Base-by-base conservation (phyloP, 192 early-diverging fungal genomes). In the Pilobolus umbonatus region DNA sequence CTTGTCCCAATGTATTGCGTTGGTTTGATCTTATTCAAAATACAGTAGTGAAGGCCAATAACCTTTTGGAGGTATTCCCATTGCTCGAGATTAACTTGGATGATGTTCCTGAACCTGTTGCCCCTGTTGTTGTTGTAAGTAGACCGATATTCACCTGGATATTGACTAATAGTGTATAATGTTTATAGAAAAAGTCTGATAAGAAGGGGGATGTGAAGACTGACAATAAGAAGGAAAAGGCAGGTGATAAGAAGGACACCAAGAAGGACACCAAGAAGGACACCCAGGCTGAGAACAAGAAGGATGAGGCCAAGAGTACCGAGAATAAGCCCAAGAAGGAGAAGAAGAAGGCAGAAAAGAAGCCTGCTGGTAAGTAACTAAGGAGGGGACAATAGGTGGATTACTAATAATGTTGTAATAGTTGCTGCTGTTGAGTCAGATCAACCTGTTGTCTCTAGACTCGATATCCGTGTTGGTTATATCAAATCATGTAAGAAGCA, bases 391-490 rank as follows among this genome's bases (percentile, higher is more conserved):
- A 30, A 51, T 31, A 14, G 7, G 6, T 28, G 30, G 17, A 22
- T 19, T 29, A 8, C 17, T 26, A 38, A 5, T 10, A 3, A 17
- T 17, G 60, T 74, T 40, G 55, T 71, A 30, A 74, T 65, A 42
- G 74, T 70, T 26, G 74, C 75, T 25, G 65, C 76, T 7, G 75
- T 67, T 29, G 67, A 77, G 35, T 55, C 65, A 8, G 79, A 83
- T 45, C 77, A 80, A 28, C 86, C 85, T 8, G 47, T 50, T n/a
- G 49, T 72, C 3, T 88, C 92, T 40, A 86, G 92, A 68, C 78
- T 99, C 31, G 93, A 99, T 73, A 86, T 99, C 59, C 87, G 91
- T 29, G 94, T 99, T 36, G 96, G 95, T 31, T 84, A 84, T 57
- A 93, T 99, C 46, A 47, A 90, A 56, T 72, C 77, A 19, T 89